Percentiles rank a stretch among this genome's conserved stretches.
Evolutionary conservation across 768 basidiomycete genomes (phyloP).

Genomic region (Amanita fuliginea): DNA sequence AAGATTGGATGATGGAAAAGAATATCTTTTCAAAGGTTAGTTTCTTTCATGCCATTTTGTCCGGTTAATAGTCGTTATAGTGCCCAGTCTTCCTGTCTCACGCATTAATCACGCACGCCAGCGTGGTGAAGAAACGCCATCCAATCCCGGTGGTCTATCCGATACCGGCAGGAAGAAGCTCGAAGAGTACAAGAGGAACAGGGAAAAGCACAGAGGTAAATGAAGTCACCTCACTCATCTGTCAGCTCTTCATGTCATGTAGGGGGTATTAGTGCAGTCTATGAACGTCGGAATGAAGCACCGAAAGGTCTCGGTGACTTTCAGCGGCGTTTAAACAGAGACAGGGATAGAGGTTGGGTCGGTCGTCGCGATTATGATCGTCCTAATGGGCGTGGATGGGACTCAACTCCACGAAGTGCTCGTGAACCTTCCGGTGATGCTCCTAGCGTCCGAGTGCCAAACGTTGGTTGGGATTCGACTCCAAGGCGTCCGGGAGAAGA

Average conservation of each 20-base stretch:
- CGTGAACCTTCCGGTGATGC: conserved; percentile 42
- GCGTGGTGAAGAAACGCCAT: conserved; percentile 84
- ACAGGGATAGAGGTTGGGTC: conserved; percentile 40
- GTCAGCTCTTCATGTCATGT: conserved; percentile 4
- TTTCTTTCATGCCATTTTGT: neutral
- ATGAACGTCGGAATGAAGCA: conserved; percentile 42
- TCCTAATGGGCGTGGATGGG: conserved; percentile 33
- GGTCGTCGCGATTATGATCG: conserved; percentile 28
- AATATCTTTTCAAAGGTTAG: conserved; percentile 81
- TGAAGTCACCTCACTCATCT: neutral
- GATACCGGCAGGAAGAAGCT: conserved; percentile 58
- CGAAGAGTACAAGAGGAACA: conserved; percentile 64
- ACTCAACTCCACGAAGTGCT: conserved; percentile 52
- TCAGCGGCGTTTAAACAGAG: conserved; percentile 82
- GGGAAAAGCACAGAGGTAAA: conserved; percentile 61
- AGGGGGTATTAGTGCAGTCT: conserved; percentile 66
- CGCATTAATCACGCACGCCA: conserved; percentile 52
- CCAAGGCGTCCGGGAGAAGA: conserved; percentile 53
- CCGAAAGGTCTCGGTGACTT: conserved; percentile 87
- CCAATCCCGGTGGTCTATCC: conserved; percentile 83
- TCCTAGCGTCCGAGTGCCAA: conserved; percentile 83
- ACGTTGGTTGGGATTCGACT: conserved; percentile 92
- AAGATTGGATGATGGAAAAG: conserved; percentile 48
- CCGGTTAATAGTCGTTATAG: conserved; percentile 28
- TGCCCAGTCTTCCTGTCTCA: conserved; percentile 61